phyloP scores from a whole-genome alignment of 2,329 filamentous ascomycete species.

The Camillea tinctor region DNA sequence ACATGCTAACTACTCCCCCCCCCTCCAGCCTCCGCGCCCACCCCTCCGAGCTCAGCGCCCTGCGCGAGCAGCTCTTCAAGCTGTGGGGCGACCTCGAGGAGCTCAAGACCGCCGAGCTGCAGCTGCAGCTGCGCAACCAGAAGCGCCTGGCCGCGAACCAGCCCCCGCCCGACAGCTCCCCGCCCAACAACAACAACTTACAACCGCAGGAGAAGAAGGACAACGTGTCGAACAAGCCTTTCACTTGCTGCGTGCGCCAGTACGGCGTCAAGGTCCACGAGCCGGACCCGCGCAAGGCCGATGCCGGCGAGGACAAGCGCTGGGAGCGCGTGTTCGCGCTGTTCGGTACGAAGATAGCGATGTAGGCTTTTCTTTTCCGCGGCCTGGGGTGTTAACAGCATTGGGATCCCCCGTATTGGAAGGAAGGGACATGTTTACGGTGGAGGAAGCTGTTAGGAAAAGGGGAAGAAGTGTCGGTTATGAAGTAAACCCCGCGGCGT shows the following conservation, averaged over 20 bases:
- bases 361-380: constrained; percentile 14
- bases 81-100: constrained; percentile 89
- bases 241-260: constrained; percentile 69
- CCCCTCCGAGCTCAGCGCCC: constrained; percentile 41
- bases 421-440: no score
- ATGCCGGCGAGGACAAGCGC: constrained; percentile 44
- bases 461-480: no score
- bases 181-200: constrained; percentile 18
- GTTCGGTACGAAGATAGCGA: constrained; percentile 60
- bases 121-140: constrained; percentile 24
- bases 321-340: constrained; percentile 66
- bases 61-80: constrained; percentile 71
- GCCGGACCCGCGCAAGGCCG: constrained; percentile 40
- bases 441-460: no score
- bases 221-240: constrained; percentile 54
- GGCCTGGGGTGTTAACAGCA: no score
- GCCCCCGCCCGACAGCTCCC: constrained; percentile 39
- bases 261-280: constrained; percentile 58
- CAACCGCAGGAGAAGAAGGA: constrained; percentile 3
- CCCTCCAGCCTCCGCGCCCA: constrained; percentile 55
- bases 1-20: constrained; percentile 5
- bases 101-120: constrained; percentile 45
- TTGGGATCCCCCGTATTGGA: no score
- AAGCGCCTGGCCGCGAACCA: constrained; percentile 26
- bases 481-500: no score